phyloP scores from a whole-genome alignment of 345 rosid genomes.

The Bruguiera parviflora region DNA sequence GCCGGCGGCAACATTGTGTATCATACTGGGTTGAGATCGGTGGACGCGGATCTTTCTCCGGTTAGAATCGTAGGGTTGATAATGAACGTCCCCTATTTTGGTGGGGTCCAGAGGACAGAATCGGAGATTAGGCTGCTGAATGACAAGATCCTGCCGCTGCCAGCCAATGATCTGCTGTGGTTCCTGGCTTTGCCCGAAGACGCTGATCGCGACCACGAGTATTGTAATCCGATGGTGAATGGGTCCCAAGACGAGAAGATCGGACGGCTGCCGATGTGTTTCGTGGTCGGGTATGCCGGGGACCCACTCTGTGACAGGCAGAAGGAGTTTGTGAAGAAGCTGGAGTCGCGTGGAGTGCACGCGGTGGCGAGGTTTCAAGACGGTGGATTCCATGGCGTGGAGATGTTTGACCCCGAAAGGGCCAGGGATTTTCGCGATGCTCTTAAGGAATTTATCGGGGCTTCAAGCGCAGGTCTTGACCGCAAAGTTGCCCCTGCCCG shows the following conservation, averaged over 20 bases:
- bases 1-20: conserved; percentile 74
- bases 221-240: conserved; percentile 47
- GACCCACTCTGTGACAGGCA: conserved; percentile 77
- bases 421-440: conserved; percentile 36
- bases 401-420: conserved; percentile 49
- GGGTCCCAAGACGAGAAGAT: conserved; percentile 38
- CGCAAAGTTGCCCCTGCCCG: not conserved
- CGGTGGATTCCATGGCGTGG: conserved; percentile 66
- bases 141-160: conserved; percentile 54
- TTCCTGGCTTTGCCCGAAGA: conserved; percentile 57
- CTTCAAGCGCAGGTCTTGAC: not conserved
- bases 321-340: conserved; percentile 47
- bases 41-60: conserved; percentile 45
- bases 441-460: conserved; percentile 37
- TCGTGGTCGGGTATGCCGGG: conserved; percentile 53
- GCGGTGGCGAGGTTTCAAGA: conserved; percentile 42
- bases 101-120: conserved; percentile 55
- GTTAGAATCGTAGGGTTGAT: conserved; percentile 62
- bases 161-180: conserved; percentile 61
- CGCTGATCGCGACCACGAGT: conserved; percentile 72
- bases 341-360: conserved; percentile 54
- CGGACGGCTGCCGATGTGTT: conserved; percentile 47
- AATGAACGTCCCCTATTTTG: conserved; percentile 59
- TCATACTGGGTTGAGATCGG: conserved; percentile 49
- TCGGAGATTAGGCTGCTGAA: conserved; percentile 48